Evolutionary conservation across 257 asterid species (phyloP).

Genomic region (Misopates orontium): DNA sequence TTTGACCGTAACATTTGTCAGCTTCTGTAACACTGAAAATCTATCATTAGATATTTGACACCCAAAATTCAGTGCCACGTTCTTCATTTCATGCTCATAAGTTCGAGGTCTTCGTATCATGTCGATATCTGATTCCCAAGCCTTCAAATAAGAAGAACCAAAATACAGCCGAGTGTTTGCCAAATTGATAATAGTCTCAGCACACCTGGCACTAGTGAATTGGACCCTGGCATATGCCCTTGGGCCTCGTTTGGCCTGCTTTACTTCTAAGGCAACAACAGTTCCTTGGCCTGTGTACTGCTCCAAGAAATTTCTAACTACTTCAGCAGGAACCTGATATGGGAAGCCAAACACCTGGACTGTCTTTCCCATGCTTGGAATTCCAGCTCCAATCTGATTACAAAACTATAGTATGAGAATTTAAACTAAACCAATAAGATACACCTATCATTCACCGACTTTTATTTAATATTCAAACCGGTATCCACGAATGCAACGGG

Average conservation of each 20-base stretch:
- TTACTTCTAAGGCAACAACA: conserved; percentile 61
- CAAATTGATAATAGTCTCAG: conserved; percentile 36
- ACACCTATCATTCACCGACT: too few relatives aligned
- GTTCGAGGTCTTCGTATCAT: conserved; percentile 35
- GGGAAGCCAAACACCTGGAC: conserved; percentile 59
- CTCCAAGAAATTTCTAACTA: conserved; percentile 44
- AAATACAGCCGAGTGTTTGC: conserved; percentile 41
- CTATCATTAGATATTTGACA: conserved; percentile 52
- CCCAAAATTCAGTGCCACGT: conserved; percentile 53
- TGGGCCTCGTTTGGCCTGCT: conserved; percentile 35
- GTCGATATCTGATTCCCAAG: conserved; percentile 41
- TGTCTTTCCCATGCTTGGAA: conserved; percentile 35
- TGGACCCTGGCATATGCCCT: conserved; percentile 77
- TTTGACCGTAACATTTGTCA: conserved; percentile 38
- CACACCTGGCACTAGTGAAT: conserved; percentile 35
- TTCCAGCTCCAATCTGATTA: conserved; percentile 7
- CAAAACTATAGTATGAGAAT: background rate
- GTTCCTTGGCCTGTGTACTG: conserved; percentile 42
- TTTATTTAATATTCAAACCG: too few relatives aligned
- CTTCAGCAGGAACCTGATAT: conserved; percentile 37
- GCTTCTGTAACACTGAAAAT: conserved; percentile 57
- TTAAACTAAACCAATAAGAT: background rate
- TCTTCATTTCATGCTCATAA: conserved; percentile 40
- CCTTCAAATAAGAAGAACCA: conserved; percentile 57
- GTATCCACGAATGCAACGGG: too few relatives aligned